Percentiles rank a stretch among this genome's conserved stretches.
Conservation (phyloP, 2,329 filamentous ascomycete genomes). For the Elsinoe arachidis region DNA sequence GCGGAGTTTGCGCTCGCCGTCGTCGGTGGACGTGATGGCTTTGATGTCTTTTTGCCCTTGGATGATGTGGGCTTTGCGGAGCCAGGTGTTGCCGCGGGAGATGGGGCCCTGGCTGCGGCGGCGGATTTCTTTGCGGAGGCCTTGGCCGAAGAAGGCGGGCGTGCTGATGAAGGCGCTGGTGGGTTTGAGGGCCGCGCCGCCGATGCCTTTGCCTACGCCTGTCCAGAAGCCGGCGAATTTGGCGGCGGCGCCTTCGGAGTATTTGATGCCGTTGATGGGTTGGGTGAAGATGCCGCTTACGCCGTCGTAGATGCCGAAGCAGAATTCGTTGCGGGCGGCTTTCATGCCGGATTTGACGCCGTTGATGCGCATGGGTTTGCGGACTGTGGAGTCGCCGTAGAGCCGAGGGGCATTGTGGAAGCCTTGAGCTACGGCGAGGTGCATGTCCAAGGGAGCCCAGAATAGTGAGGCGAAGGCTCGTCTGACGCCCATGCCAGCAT, state of each 20-base stretch:
- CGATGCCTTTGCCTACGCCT: conserved; percentile 74
- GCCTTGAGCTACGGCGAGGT: conserved; percentile 70
- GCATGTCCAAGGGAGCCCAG: conserved; percentile 77
- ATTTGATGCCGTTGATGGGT: conserved; percentile 59
- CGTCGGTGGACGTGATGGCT: conserved; percentile 15
- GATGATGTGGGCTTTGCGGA: conserved; percentile 24
- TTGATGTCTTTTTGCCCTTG: conserved; percentile 25
- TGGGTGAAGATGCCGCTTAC: conserved; percentile 74
- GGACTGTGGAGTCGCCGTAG: conserved; percentile 75
- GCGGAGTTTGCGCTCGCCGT: conserved; percentile 16
- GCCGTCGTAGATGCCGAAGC: conserved; percentile 66
- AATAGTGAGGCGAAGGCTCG: conserved; percentile 68
- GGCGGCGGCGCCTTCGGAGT: conserved; percentile 29
- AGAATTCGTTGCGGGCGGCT: conserved; percentile 57
- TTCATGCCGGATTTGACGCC: conserved; percentile 66
- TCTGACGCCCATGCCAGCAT: conserved; percentile 58
- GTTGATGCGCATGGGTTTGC: conserved; percentile 70
- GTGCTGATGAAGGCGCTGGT: conserved; percentile 56
- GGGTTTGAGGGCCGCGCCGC: conserved; percentile 74
- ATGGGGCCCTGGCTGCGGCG: conserved; percentile 36
- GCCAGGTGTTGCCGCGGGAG: background rate
- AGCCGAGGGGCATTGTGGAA: conserved; percentile 81
- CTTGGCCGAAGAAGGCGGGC: conserved; percentile 75
- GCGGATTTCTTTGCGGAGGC: conserved; percentile 67
- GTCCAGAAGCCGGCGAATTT: conserved; percentile 25